These are phyloP conservation scores for Suhomyces vadensis DNA, from an alignment of 805 yeast genomes.

Conservation along the genomic window DNA sequence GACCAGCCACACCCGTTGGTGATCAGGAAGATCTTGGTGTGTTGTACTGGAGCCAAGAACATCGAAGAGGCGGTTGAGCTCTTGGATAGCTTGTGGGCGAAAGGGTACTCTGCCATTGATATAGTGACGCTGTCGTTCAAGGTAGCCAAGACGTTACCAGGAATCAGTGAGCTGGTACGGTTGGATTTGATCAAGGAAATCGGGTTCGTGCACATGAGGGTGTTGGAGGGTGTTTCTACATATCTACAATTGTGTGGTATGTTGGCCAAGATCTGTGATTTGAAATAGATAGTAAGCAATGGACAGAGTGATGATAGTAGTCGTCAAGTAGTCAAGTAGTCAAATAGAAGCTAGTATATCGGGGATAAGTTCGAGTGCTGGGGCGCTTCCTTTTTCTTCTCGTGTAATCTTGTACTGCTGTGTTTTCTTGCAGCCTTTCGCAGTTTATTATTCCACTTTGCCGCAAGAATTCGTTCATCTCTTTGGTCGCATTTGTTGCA, in stretches of 20 bases:
- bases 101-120: slow-evolving; percentile 93
- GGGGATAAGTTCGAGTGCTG: too few relatives aligned
- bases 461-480: too few relatives aligned
- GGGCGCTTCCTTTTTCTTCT: too few relatives aligned
- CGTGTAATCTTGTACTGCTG: too few relatives aligned
- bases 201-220: slow-evolving; percentile 89
- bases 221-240: slow-evolving; percentile 89
- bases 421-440: too few relatives aligned
- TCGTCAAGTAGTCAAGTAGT: too few relatives aligned
- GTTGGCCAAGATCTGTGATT: slow-evolving; percentile 56
- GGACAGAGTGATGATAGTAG: too few relatives aligned
- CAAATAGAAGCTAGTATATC: too few relatives aligned
- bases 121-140: slow-evolving; percentile 87
- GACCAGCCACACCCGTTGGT: slow-evolving; percentile 95
- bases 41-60: slow-evolving; percentile 37
- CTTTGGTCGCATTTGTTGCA: too few relatives aligned
- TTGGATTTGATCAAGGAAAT: slow-evolving; percentile 81
- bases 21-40: slow-evolving; percentile 60
- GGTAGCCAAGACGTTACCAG: slow-evolving; percentile 75
- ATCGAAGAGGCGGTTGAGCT: slow-evolving; percentile 67
- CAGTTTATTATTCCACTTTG: too few relatives aligned
- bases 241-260: slow-evolving; percentile 84
- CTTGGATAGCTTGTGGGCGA: slow-evolving; percentile 73
- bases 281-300: too few relatives aligned
- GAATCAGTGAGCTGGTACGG: slow-evolving; percentile 65